A percentile compares a stretch with the other conserved stretches of the same genome.
These are phyloP conservation scores for Thalia dealbata DNA, from an alignment of 176 grass and related monocot species.

Conservation along the genomic window DNA sequence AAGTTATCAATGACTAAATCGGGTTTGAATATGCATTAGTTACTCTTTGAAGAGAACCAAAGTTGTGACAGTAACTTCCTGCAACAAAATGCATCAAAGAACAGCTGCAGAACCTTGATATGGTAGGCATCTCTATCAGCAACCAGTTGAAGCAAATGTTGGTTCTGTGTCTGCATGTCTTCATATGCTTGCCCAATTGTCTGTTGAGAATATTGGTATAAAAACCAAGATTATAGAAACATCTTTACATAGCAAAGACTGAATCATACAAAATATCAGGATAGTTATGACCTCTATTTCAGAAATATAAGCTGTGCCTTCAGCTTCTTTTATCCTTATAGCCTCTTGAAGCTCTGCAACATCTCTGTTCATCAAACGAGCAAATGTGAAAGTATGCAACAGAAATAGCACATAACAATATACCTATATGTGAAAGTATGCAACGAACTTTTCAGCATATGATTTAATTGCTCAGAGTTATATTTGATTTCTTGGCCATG, in stretches of 20 bases:
- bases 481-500: too few relatives aligned
- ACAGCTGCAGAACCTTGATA: slow-evolving; percentile 59
- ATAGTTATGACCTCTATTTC: slow-evolving; percentile 72
- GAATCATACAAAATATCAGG: background rate
- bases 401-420: background rate
- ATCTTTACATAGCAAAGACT: background rate
- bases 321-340: slow-evolving; percentile 78
- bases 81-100: background rate
- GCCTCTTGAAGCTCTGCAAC: slow-evolving; percentile 71
- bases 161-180: slow-evolving; percentile 96
- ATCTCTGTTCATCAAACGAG: slow-evolving; percentile 39
- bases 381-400: background rate
- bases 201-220: slow-evolving; percentile 22
- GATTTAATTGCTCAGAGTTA: too few relatives aligned
- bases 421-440: background rate
- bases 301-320: slow-evolving; percentile 76
- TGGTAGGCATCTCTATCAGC: slow-evolving; percentile 90
- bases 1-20: background rate
- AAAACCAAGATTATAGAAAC: slow-evolving; percentile 16
- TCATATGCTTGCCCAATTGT: slow-evolving; percentile 98
- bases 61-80: background rate
- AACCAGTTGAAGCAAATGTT: slow-evolving; percentile 83
- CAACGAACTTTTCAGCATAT: too few relatives aligned
- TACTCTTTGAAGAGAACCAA: background rate
- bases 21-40: background rate